phyloP scores from a whole-genome alignment of 257 asterid genomes.

The Nyctanthes arbortristis region DNA sequence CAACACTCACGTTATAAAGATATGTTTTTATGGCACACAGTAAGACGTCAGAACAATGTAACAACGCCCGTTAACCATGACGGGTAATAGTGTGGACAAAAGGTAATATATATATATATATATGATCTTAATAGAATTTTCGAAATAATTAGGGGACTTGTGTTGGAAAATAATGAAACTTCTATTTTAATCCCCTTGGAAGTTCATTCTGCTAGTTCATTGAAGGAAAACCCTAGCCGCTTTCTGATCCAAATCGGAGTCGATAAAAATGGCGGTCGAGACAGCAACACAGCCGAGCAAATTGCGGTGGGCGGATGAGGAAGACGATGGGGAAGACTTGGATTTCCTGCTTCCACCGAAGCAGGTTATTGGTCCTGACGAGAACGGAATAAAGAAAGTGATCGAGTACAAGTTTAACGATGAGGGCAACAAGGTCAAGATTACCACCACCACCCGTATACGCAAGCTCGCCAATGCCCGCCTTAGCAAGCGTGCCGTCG shows the following conservation, averaged over 20 bases:
- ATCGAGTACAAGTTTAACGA: slow-evolving; percentile 75
- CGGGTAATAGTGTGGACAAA: no score
- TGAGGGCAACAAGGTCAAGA: slow-evolving; percentile 72
- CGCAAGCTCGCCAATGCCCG: slow-evolving; percentile 87
- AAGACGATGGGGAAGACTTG: slow-evolving; percentile 78
- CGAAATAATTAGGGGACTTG: no score
- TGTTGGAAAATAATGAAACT: no score
- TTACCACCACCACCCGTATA: slow-evolving; percentile 72
- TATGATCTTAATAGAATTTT: no score
- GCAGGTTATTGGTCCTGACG: slow-evolving; percentile 72
- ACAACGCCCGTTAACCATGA: no score
- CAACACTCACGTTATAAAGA: no score
- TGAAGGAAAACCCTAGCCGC: slow-evolving; percentile 25
- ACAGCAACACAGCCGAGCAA: slow-evolving; percentile 47
- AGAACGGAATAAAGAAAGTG: slow-evolving; percentile 67
- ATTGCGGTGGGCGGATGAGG: slow-evolving; percentile 92
- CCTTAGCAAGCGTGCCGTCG: slow-evolving; percentile 78
- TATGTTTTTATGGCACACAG: no score
- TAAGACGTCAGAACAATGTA: no score
- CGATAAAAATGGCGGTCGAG: slow-evolving; percentile 33
- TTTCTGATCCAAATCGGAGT: not conserved
- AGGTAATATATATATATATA: no score
- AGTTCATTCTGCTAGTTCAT: no score
- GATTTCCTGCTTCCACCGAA: slow-evolving; percentile 73
- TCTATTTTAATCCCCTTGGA: no score